Base-by-base conservation (phyloP, 164 flowering plant species). In the Stephania cephalantha region DNA sequence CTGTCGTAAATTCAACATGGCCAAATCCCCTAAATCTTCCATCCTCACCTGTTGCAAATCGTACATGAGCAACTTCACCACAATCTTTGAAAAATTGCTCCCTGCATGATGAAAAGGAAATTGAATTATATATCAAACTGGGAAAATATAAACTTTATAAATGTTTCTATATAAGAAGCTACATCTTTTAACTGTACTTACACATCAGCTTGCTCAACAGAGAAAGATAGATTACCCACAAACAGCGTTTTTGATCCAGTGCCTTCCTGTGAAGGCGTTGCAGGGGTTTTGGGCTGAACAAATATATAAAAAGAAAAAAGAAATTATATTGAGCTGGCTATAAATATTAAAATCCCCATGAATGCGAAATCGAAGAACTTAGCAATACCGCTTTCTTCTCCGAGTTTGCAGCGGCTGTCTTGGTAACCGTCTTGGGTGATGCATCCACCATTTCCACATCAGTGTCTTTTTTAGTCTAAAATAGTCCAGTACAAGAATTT, bases 1-100 rank as follows among this genome's bases (percentile, higher is more conserved):
- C 88, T 12, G 91, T 79, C 22, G 86, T 86, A 85, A 93, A 95
- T 75, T 95, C 97, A 78, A 93, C 91, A 87, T 95, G 97, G n/a
- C 92, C 96, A 81, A 84, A 95, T 18, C 99, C 99, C 79, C 75
- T 92, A 64, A 88, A 86, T 5, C 74, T 75, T 1, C 90, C 92
- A 30, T 92, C 95, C 1, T 65, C 70, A 68, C 84, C 75, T 11
- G 78, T 53, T 9, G 94, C 79, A 58, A 95, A 85, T 22, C 97
- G 93, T 5, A 95, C 82, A 58, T 86, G 91, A 15, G 81, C 88
- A 80, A 92, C 73, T 78, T 90, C 89, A 35, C 97, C 99, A 55
- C 75, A 86, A 61, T 79, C 83, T 68, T 90, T 82, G 69, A 95
- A 93, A 79, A 95, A 93, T 12, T 89, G 76, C 70, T 76, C 86